Percentiles rank a stretch among this genome's conserved stretches.
Conservation (phyloP, 2,329 filamentous ascomycete species). For the Ceratocystis destructans region DNA sequence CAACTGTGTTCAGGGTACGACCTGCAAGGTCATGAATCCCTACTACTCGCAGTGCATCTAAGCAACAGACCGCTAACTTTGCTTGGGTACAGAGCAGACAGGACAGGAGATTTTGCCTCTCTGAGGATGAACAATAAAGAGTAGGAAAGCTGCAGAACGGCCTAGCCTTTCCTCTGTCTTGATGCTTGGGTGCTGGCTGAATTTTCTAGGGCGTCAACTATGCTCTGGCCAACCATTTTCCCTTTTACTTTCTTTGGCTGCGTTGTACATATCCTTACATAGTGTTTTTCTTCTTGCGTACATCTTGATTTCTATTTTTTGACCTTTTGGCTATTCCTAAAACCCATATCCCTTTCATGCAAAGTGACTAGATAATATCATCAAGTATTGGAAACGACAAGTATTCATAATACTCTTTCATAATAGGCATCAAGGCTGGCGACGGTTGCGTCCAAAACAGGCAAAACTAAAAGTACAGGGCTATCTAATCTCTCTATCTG, state of each 20-base stretch:
- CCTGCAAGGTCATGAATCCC: background rate
- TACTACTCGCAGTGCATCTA: constrained; percentile 2
- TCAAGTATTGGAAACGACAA: no score
- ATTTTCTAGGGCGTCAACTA: background rate
- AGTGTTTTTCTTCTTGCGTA: background rate
- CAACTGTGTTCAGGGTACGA: background rate
- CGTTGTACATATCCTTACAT: background rate
- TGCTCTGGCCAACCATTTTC: background rate
- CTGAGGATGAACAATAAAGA: background rate
- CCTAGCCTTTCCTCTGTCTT: background rate
- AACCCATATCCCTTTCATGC: background rate
- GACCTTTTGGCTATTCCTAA: background rate
- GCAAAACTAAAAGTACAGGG: constrained; percentile 3
- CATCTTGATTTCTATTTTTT: background rate
- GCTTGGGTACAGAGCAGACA: background rate
- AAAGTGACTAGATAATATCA: background rate
- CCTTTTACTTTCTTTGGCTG: background rate
- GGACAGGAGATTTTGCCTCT: background rate
- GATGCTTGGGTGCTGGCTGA: background rate
- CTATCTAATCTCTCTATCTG: background rate
- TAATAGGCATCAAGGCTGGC: background rate
- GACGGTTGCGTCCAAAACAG: background rate
- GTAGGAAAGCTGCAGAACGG: background rate
- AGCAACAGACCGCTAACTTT: background rate
- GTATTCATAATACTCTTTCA: background rate